Evolutionary conservation across 305 asterid genomes (phyloP), one percentile per base, ranked within the genome.

Genomic region (Fraxinus greggii): DNA sequence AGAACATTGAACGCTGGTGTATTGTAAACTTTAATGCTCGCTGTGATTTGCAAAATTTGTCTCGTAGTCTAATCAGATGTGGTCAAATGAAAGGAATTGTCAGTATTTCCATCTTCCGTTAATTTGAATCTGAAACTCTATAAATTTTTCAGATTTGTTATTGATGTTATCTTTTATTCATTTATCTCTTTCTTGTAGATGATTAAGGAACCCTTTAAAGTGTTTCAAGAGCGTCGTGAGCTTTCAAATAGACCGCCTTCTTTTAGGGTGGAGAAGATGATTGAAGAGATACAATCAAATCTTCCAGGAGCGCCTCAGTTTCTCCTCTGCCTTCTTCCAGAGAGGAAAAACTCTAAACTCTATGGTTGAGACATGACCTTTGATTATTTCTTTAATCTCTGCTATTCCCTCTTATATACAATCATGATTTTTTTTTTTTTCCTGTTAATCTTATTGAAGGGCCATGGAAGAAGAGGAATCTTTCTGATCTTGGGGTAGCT

Each of bases 391-490:
- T 51, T 38, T 31, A 29, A 61, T 13, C 75, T 10, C 73, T n/a
- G 54, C 38, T 26, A 77, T 38, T 54, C 45, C 29, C 61, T 19
- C 10, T 54, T 72, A 35, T 38, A 10, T 19, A 61, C 24, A 72
- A 75, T 29, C 56, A 19, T 63, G 26, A n/a, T 54, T 5, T 79
- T 36, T 65, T 78, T 36, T 63, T 7, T 3, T n/a, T n/a, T n/a
- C n/a, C n/a, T 61, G 19, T 23, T 19, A 12, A 31, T 78, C 83
- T 59, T 70, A 17, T 80, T 80, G 54, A 84, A 91, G 97, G 98
- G 59, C 97, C 97, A 67, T 93, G 98, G 98, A 93, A 93, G 89
- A 88, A 78, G 77, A 88, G 59, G 82, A 85, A 59, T 83, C 90
- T 93, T n/a, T 65, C 92, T 0, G 92, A 89, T 1, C 45, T 83